A percentile compares a stretch with the other conserved stretches of the same genome.
Evolutionary conservation across 1,139 yeast species (phyloP).

Genomic region (Magnusiomyces tetraspermus): DNA sequence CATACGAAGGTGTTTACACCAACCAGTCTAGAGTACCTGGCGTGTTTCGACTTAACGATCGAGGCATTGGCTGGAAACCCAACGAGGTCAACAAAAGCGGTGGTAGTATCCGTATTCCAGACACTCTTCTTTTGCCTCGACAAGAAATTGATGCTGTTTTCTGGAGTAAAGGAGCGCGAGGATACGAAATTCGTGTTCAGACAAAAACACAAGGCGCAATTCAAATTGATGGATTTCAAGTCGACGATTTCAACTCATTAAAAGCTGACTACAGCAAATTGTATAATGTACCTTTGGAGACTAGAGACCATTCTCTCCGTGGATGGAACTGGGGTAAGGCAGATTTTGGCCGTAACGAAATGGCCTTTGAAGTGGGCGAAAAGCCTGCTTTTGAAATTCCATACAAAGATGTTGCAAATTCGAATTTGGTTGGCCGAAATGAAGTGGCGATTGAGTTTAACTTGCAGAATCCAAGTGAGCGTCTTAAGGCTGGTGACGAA

Average conservation of each 20-base stretch:
- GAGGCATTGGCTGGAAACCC: conserved; percentile 97
- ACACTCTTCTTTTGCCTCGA: conserved; percentile 77
- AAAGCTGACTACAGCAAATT: conserved; percentile 77
- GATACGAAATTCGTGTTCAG: conserved; percentile 79
- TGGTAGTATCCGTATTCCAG: conserved; percentile 47
- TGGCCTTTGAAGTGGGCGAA: conserved; percentile 76
- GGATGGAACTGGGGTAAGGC: conserved; percentile 99
- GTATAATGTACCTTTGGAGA: conserved; percentile 64
- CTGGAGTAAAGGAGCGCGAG: conserved; percentile 94
- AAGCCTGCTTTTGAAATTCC: conserved; percentile 91
- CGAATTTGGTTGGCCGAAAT: conserved; percentile 86
- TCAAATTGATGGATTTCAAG: conserved; percentile 84
- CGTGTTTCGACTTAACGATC: conserved; percentile 85
- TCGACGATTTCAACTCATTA: conserved; percentile 65
- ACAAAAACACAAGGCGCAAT: conserved; percentile 84
- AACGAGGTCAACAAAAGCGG: conserved; percentile 38
- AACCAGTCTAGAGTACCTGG: conserved; percentile 82
- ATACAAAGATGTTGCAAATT: conserved; percentile 65
- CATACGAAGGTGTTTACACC: conserved; percentile 78
- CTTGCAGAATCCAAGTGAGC: conserved; percentile 46
- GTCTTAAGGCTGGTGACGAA: conserved; percentile 80
- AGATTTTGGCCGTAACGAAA: conserved; percentile 85
- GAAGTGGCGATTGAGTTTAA: conserved; percentile 89
- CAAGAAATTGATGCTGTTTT: conserved; percentile 69
- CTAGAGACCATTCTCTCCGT: conserved; percentile 80